A percentile compares a stretch with the other conserved stretches of the same genome.
phyloP scores from a whole-genome alignment of 768 basidiomycete species.

The Pleurotus salmoneostramineus region DNA sequence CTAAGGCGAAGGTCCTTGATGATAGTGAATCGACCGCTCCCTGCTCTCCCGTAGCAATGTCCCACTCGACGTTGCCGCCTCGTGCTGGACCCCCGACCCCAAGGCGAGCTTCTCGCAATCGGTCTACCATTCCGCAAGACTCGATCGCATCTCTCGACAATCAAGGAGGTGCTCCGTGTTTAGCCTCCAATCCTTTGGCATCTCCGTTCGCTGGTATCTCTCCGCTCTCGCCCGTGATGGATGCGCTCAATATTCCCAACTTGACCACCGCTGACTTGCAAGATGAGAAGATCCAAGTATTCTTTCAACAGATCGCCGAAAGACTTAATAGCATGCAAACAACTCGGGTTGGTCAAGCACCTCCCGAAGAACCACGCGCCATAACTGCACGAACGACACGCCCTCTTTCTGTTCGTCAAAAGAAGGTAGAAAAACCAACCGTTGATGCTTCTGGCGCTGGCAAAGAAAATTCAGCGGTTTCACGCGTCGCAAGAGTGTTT shows the following conservation, averaged over 20 bases:
- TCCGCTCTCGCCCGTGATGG: constrained; percentile 23
- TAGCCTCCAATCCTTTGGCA: constrained; percentile 13
- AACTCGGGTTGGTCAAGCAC: not conserved
- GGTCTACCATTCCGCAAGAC: constrained; percentile 5
- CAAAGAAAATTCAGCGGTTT: constrained; percentile 53
- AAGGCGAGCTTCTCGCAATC: constrained; percentile 41
- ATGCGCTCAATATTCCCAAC: constrained; percentile 30
- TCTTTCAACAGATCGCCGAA: constrained; percentile 82
- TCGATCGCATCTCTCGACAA: not conserved
- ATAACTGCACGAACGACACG: constrained; percentile 24
- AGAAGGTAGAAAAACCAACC: constrained; percentile 20
- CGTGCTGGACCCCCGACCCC: constrained; percentile 62
- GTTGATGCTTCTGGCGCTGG: constrained; percentile 25
- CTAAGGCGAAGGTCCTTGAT: constrained; percentile 26
- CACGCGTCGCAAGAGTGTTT: constrained; percentile 33
- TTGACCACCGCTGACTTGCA: constrained; percentile 67
- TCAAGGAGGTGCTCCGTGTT: not conserved
- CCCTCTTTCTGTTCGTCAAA: constrained; percentile 43
- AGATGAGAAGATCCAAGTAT: constrained; percentile 75
- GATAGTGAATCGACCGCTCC: not conserved
- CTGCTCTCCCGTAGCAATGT: constrained; percentile 18
- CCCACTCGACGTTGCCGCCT: constrained; percentile 40
- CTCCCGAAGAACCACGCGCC: not conserved
- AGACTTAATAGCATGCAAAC: constrained; percentile 72
- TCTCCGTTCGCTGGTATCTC: constrained; percentile 16